Base-by-base conservation (phyloP, 2,329 filamentous ascomycete genomes). In the Beauveria brongniartii region DNA sequence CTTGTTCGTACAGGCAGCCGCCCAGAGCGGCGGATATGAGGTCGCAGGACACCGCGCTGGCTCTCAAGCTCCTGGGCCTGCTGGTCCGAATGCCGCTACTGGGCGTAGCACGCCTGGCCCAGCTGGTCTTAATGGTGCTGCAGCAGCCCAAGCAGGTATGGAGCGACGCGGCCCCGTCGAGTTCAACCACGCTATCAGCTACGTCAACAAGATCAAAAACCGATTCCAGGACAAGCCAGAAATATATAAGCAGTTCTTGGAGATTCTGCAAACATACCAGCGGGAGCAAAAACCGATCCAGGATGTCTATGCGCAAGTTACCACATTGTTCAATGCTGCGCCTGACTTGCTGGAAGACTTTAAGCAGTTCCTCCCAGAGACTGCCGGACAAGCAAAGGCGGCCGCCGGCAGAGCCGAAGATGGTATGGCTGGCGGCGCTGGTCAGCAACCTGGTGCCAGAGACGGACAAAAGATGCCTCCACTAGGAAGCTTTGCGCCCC, bases 141-240 rank as follows among this genome's bases (percentile, higher is more conserved):
- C 80, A 24, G 76, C 79, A 67, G 77, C 84, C 74, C 74, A 87
- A 75, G 76, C 82, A 73, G 76, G 82, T 74, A 76, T 90, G 71
- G 92, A 95, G 73, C 95, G 94, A 71, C 86, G 92, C 61, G 93
- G 92, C 0, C 94, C 94, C 1, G 94, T 99, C 20, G 94, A 99
- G 71, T 99, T 99, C 74, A 99, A 99, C 72, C 94, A 99, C 75
- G 94, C 94, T 0, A 99, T 99, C 65, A 97, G 92, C 73, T 99
- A 99, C 70, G 94, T 99, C 59, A 99, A 99, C 72, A 99, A 99
- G 77, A 99, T 99, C 69, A 99, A 99, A 91, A 99, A 97, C 72
- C 93, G 94, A 50, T 99, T 97, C 75, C 89, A 96, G 68, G 88
- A 92, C 69, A 92, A 96, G 65, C 94, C 94, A 7, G 94, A 99